Percentiles rank a stretch among this genome's conserved stretches.
Evolutionary conservation across 78 protist species (phyloP).

Genomic region (Monosiga brevicollis): DNA sequence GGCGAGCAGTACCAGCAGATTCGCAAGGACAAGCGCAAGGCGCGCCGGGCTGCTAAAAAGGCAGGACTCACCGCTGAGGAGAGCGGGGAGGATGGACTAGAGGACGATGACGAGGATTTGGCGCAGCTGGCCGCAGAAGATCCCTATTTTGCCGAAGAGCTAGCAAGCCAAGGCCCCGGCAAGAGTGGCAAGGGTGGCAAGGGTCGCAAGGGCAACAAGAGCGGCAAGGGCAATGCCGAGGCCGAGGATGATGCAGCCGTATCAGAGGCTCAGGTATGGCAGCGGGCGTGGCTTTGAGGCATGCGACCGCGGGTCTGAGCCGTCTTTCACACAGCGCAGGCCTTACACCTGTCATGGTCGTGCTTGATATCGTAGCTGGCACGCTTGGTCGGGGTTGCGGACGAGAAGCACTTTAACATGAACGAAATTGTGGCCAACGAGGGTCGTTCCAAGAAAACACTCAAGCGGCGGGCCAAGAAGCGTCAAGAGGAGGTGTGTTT

Average conservation of each 20-base stretch:
- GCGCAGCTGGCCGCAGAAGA: not conserved
- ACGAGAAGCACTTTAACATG: slow-evolving; percentile 5
- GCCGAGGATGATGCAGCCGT: no score
- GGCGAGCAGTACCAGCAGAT: not conserved
- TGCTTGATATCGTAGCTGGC: not conserved
- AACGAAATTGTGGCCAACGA: not conserved
- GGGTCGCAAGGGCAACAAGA: not conserved
- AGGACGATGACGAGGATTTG: not conserved
- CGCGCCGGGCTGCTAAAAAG: not conserved
- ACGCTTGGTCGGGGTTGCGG: not conserved
- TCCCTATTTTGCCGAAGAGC: not conserved
- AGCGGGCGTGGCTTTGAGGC: no score
- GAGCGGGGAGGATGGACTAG: not conserved
- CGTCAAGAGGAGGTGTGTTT: not conserved
- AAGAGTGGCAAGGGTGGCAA: not conserved
- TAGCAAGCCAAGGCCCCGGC: not conserved
- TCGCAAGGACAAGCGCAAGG: slow-evolving; percentile 3
- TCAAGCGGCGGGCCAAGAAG: not conserved
- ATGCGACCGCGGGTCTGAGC: no score
- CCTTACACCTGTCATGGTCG: not conserved
- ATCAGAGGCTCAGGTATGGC: not conserved
- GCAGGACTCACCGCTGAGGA: not conserved
- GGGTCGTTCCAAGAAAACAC: not conserved
- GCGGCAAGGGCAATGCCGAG: not conserved
- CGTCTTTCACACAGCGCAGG: no score